Conservation (phyloP, 441 rosid genomes). For the Macaranga tanarius region DNA sequence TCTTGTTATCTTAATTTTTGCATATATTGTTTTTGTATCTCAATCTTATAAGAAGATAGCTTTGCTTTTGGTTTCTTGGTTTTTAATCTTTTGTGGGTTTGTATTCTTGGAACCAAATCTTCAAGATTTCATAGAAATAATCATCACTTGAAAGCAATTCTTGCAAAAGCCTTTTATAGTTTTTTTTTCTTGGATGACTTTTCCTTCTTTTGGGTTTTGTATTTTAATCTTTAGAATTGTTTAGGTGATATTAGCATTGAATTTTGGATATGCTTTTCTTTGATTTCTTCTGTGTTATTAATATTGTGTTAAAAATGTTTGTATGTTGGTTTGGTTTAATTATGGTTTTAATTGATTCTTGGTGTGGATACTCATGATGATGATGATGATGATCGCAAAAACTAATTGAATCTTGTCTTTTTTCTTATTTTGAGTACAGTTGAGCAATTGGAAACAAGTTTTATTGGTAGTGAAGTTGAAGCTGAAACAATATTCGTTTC, state of each 20-base stretch:
- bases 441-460: slow-evolving; percentile 30
- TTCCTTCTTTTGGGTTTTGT: no score
- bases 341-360: not conserved
- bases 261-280: not conserved
- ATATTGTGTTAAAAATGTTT: no score
- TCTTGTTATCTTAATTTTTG: not conserved
- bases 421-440: slow-evolving; percentile 25
- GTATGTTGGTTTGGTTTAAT: no score
- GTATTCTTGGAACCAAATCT: not conserved
- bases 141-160: not conserved
- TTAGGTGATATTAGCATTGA: not conserved
- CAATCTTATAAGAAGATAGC: not conserved
- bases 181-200: not conserved
- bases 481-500: no score
- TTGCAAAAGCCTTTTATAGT: not conserved
- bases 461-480: slow-evolving; percentile 20
- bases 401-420: not conserved
- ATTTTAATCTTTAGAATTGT: not conserved
- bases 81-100: not conserved
- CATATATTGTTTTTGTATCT: no score
- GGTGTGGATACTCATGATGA: not conserved
- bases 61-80: not conserved
- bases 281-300: not conserved
- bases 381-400: not conserved
- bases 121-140: not conserved